A percentile compares a stretch with the other conserved stretches of the same genome.
Conservation (phyloP, 2,329 filamentous ascomycete genomes). For the Fusarium sp. region DNA sequence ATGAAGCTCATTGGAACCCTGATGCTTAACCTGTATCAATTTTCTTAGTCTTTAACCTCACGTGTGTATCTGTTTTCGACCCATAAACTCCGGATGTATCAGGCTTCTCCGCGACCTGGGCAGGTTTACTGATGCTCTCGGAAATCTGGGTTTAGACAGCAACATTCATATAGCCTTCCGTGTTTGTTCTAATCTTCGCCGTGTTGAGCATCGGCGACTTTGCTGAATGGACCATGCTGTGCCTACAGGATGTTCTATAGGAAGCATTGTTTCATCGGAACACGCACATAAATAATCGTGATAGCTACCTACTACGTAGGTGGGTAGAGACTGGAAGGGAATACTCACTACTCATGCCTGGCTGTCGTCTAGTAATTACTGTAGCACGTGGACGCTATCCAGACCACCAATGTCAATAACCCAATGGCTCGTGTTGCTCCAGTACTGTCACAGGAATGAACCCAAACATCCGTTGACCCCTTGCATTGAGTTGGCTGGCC, state of each 20-base stretch:
- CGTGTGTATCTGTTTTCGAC: constrained; percentile 1
- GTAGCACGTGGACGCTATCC: not conserved
- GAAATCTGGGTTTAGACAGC: not conserved
- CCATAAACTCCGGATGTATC: not conserved
- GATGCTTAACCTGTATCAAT: not conserved
- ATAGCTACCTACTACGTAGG: too few species aligned
- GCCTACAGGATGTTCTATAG: not conserved
- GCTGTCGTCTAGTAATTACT: not conserved
- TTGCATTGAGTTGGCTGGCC: constrained; percentile 5
- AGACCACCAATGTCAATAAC: not conserved
- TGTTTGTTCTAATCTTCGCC: not conserved
- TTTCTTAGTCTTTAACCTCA: not conserved
- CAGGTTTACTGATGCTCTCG: not conserved
- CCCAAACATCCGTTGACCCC: constrained; percentile 2
- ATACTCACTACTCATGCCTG: not conserved
- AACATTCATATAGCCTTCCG: not conserved
- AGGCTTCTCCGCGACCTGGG: not conserved
- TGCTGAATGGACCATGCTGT: not conserved
- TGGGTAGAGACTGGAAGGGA: not conserved
- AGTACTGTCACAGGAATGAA: not conserved
- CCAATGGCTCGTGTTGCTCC: not conserved
- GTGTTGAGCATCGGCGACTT: not conserved
- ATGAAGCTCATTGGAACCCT: not conserved
- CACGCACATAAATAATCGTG: not conserved
- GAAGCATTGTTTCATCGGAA: not conserved